Evolutionary conservation across 2,329 filamentous ascomycete species (phyloP).

Genomic region (Penicillium sp.): DNA sequence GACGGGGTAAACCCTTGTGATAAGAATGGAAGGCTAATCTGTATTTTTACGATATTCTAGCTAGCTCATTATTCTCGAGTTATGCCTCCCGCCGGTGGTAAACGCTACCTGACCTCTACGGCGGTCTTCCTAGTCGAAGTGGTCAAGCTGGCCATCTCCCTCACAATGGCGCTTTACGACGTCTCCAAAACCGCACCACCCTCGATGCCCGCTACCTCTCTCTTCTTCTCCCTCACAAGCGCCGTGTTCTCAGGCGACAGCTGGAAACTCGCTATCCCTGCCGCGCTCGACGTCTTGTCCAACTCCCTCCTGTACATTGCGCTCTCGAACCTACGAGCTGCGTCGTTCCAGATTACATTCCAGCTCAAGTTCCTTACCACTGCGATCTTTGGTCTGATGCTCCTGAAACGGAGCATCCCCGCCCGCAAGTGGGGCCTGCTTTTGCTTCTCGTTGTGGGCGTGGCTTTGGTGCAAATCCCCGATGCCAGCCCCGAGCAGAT

Average conservation of each 20-base stretch:
- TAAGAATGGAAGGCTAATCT: slow-evolving; percentile 11
- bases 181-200: slow-evolving; percentile 74
- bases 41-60: slow-evolving; percentile 45
- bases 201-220: slow-evolving; percentile 73
- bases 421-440: slow-evolving; percentile 77
- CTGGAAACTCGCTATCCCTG: slow-evolving; percentile 92
- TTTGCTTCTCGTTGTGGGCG: slow-evolving; percentile 74
- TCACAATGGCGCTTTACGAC: slow-evolving; percentile 86
- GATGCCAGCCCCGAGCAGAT: slow-evolving; percentile 56
- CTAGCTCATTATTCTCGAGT: slow-evolving; percentile 93
- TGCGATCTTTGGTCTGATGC: slow-evolving; percentile 77
- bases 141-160: slow-evolving; percentile 80
- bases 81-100: slow-evolving; percentile 80
- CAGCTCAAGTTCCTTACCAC: slow-evolving; percentile 93
- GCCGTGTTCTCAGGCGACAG: slow-evolving; percentile 85
- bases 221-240: slow-evolving; percentile 76
- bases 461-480: slow-evolving; percentile 81
- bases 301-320: slow-evolving; percentile 94
- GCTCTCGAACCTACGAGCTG: slow-evolving; percentile 84
- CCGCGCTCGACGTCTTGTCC: slow-evolving; percentile 82
- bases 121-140: slow-evolving; percentile 93
- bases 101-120: slow-evolving; percentile 90
- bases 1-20: neutral
- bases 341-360: slow-evolving; percentile 90
- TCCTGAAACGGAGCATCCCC: slow-evolving; percentile 71